Base-by-base conservation (phyloP, 352 stramenopile genomes). In the Thalassiosira ordinaria region DNA sequence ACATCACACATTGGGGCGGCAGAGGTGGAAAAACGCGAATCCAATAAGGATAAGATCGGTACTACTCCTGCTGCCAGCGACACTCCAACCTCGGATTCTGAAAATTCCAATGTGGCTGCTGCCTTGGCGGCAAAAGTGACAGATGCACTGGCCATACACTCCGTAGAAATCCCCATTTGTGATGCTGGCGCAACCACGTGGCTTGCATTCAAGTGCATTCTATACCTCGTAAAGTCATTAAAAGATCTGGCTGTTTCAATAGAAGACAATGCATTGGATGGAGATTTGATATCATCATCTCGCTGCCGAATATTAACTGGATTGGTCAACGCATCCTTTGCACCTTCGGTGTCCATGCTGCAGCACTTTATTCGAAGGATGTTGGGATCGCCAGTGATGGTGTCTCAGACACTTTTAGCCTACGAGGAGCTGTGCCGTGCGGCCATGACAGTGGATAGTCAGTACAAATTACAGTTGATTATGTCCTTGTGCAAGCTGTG, bases 301-400 rank as follows among this genome's bases (percentile, higher is more conserved):
- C 56, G 24, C 14, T 29, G 16, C 31, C 18, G 65, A 67, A 71
- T 31, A 47, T 60, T 80, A 46, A 31, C 60, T 35, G 39, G 24
- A 14, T 46, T 81, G 24, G 52, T 88, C 6, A 82, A 87, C 49
- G 75, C 78, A 78, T 78, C 73, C 5, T 95, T 95, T 85, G 85
- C 78, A 53, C 82, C 90, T 13, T 88, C 80, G 22, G 59, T 95
- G 20, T 88, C 87, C 18, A 69, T 91, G 16, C 56, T 95, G n/a
- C 90, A 95, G 65, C 90, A 95, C 61, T 95, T 85, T 57, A 82
- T 93, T 9, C 92, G 90, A 74, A 80, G 90, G 33, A 91, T 92
- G 74, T 59, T 80, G 39, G 90, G 88, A 18, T 91, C 82, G 16
- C 67, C 74, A 55, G 76, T 80, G 0, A 84, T 94, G 62, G 81